Percentiles rank a stretch among this genome's conserved stretches.
phyloP scores from a whole-genome alignment of 164 flowering plant genomes.

The Aristolochia californica region DNA sequence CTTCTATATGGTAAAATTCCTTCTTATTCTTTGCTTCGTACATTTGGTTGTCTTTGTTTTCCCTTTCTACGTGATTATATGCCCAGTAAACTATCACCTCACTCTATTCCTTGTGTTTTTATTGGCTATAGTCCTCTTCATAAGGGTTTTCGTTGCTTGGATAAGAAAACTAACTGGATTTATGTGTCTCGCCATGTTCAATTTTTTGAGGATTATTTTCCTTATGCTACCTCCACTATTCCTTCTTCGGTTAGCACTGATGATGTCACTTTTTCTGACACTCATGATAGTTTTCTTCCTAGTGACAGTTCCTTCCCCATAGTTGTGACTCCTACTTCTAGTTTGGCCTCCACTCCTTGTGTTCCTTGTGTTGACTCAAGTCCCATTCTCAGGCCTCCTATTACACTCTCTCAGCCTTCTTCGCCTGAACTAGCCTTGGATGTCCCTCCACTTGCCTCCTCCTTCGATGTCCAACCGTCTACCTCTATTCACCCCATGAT shows the following conservation, averaged over 20 bases:
- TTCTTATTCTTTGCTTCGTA: neutral
- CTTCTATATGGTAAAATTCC: neutral
- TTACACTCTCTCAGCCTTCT: no score
- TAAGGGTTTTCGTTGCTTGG: constrained; percentile 2
- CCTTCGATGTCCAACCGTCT: no score
- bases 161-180: neutral
- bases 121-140: neutral
- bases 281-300: neutral
- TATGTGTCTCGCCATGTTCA: neutral
- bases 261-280: neutral
- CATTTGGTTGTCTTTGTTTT: neutral
- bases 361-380: neutral
- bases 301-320: neutral
- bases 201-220: neutral
- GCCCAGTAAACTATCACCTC: neutral
- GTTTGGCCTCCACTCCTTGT: no score
- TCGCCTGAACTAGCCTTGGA: neutral
- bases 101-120: constrained; percentile 4
- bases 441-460: neutral
- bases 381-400: no score
- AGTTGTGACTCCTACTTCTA: neutral
- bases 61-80: neutral
- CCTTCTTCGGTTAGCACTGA: neutral
- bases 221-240: neutral
- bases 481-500: neutral